Percentiles rank a stretch among this genome's conserved stretches.
Conservation (phyloP, 352 stramenopile species). For the Saprolegnia diclina region DNA sequence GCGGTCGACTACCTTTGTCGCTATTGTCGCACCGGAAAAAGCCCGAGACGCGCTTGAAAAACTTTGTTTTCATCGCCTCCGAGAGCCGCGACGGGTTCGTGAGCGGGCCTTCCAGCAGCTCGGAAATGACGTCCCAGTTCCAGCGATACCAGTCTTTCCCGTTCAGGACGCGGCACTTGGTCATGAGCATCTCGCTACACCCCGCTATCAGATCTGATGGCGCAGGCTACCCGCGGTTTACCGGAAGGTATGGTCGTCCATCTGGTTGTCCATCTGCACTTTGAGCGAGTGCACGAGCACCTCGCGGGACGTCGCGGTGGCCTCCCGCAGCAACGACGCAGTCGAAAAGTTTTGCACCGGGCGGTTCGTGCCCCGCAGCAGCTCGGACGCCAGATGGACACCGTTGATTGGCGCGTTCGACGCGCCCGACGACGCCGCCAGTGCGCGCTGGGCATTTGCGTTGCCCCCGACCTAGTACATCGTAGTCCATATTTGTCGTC, state of each 20-base stretch:
- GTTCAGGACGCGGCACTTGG: constrained; percentile 70
- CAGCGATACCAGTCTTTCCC: constrained; percentile 90
- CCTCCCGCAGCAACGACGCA: constrained; percentile 30
- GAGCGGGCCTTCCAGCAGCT: constrained; percentile 79
- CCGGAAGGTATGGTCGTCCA: constrained; percentile 78
- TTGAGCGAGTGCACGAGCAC: constrained; percentile 84
- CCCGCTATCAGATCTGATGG: not conserved
- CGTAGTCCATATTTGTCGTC: not conserved
- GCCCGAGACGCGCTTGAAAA: constrained; percentile 85
- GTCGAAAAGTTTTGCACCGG: constrained; percentile 46
- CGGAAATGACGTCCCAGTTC: constrained; percentile 89
- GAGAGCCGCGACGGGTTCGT: constrained; percentile 81
- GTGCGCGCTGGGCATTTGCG: not conserved
- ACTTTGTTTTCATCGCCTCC: constrained; percentile 90
- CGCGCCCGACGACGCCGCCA: not conserved
- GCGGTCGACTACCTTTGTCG: constrained; percentile 51
- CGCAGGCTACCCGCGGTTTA: not conserved
- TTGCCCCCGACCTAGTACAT: constrained; percentile 10
- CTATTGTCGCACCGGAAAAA: constrained; percentile 87
- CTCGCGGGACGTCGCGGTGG: constrained; percentile 75
- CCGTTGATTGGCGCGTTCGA: constrained; percentile 53
- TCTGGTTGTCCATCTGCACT: constrained; percentile 80
- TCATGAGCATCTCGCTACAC: constrained; percentile 81
- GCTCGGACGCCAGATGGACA: constrained; percentile 79
- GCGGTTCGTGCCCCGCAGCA: constrained; percentile 83